A percentile compares a stretch with the other conserved stretches of the same genome.
Evolutionary conservation across 2,329 filamentous ascomycete genomes (phyloP).

Genomic region (Aspergillus glaucus): DNA sequence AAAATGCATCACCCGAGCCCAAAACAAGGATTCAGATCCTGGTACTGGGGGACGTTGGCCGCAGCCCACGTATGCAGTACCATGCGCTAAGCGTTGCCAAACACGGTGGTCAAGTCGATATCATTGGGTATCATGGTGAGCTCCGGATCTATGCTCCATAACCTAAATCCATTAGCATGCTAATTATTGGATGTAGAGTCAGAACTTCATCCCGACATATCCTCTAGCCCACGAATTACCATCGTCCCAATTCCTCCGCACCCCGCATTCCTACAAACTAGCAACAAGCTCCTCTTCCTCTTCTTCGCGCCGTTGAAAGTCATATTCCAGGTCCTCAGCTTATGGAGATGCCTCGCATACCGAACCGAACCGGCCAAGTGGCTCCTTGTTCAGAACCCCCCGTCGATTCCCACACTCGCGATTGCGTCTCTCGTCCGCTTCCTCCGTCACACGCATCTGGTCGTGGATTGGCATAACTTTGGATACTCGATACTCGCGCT

Average conservation of each 20-base stretch:
- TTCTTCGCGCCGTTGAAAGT: constrained; percentile 78
- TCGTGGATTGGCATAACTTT: constrained; percentile 99
- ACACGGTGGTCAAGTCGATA: constrained; percentile 69
- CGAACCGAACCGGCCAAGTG: constrained; percentile 66
- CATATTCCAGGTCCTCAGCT: constrained; percentile 67
- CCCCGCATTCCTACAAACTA: constrained; percentile 60
- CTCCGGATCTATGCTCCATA: neutral
- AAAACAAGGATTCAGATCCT: constrained; percentile 66
- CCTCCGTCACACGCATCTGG: constrained; percentile 70
- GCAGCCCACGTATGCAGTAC: constrained; percentile 97
- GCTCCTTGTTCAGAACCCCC: constrained; percentile 90
- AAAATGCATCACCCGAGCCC: constrained; percentile 15
- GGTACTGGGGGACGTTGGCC: constrained; percentile 89
- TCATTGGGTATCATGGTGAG: constrained; percentile 81
- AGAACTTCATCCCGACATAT: constrained; percentile 69
- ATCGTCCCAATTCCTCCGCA: constrained; percentile 65
- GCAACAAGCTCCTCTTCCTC: constrained; percentile 67
- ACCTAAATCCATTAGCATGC: constrained; percentile 1
- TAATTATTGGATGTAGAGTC: constrained; percentile 53
- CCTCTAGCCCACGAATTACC: constrained; percentile 60
- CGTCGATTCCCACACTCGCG: constrained; percentile 83
- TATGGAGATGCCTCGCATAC: constrained; percentile 70
- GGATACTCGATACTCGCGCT: constrained; percentile 84
- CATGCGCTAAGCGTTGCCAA: constrained; percentile 88
- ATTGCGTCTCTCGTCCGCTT: constrained; percentile 67